Conservation (phyloP, 805 yeast species). For the Metschnikowia colocasiae region DNA sequence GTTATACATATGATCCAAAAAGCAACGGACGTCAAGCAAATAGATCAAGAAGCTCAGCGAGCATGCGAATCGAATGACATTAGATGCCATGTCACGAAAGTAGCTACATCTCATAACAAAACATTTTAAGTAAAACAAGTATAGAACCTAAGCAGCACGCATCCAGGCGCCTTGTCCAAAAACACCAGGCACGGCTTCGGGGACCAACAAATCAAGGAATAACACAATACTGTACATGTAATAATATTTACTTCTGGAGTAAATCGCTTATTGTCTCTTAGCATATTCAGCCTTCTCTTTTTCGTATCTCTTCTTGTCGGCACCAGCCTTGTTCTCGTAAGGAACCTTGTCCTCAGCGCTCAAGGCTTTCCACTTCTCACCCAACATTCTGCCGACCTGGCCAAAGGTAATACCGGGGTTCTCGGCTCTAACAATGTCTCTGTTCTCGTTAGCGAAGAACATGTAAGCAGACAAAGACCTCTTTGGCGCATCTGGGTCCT, state of each 20-base stretch:
- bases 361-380: slow-evolving; percentile 95
- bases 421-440: slow-evolving; percentile 92
- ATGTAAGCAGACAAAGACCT: slow-evolving; percentile 97
- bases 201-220: slow-evolving; percentile 6
- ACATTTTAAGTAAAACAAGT: slow-evolving; percentile 5
- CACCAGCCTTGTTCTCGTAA: slow-evolving; percentile 88
- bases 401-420: slow-evolving; percentile 94
- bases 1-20: no score
- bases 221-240: slow-evolving; percentile 15
- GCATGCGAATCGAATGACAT: background rate
- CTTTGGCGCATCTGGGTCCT: slow-evolving; percentile 98
- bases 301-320: slow-evolving; percentile 97
- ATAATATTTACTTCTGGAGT: slow-evolving; percentile 6
- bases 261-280: slow-evolving; percentile 28
- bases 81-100: no score
- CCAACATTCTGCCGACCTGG: slow-evolving; percentile 90
- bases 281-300: slow-evolving; percentile 87
- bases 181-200: slow-evolving; percentile 1
- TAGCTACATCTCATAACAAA: background rate
- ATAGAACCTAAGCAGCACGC: slow-evolving; percentile 3
- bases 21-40: no score
- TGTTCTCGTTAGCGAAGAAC: slow-evolving; percentile 97
- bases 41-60: no score
- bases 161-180: slow-evolving; percentile 4
- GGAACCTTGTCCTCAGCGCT: slow-evolving; percentile 79